Base-by-base conservation (phyloP, 2,329 filamentous ascomycete species). In the Fusarium burgessii region DNA sequence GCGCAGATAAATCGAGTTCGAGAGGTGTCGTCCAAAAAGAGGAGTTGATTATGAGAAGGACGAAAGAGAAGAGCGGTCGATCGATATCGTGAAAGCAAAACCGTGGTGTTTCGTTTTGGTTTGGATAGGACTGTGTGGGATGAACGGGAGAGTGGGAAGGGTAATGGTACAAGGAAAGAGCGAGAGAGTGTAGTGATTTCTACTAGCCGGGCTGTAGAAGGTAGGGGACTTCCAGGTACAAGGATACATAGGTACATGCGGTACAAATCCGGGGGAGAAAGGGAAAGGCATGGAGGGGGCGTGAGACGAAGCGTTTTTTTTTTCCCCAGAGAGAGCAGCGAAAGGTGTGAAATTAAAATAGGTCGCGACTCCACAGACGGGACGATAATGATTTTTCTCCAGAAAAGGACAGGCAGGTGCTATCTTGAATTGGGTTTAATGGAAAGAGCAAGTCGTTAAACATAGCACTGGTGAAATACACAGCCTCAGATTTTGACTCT, bases 71-170 rank as follows among this genome's bases (percentile, higher is more conserved):
- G 32, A 43, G 40, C n/a, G 52, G 58, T 57, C 65, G 62, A 46
- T 57, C 54, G 50, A 70, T 75, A 73, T 74, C 71, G 71, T 72
- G 73, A 75, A 55, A 68, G 59, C 38, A 66, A 58, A 35, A 54
- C 40, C 60, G 66, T 76, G 72, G 73, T 77, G 74, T 75, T 76
- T 76, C 66, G 66, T 66, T 64, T 63, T 72, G 62, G 62, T 62
- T 64, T 65, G 55, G 59, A 64, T 59, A 59, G 60, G 20, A 63
- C 61, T 42, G 63, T 62, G 61, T 68, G 69, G 68, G 73, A 73
- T 71, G 56, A 67, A 70, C 72, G 66, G 76, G 73, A 71, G 69
- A 64, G 61, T 72, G 65, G 70, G 55, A 74, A 67, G 73, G 68
- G 66, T 70, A 66, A 70, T 64, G 68, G 68, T 74, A 72, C 71